Evolutionary conservation across 2,329 filamentous ascomycete genomes (phyloP), one percentile per base, ranked within the genome.

Genomic region (Phoma sp.): DNA sequence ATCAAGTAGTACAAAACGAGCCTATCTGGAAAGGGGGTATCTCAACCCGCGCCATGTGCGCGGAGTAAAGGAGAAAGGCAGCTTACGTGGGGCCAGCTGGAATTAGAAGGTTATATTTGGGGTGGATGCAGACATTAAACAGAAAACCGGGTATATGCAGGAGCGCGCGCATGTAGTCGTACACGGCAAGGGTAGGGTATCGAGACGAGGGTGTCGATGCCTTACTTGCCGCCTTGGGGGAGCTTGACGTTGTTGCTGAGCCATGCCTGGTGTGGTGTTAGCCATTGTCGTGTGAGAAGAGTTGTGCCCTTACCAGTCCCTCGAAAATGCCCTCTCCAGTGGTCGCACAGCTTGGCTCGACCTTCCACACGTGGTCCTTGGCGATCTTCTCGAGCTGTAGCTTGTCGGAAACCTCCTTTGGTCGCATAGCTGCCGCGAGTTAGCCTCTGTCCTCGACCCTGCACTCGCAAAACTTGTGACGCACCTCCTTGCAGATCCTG

Each of bases 401-500:
- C 56, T 72, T 71, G 50, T 81, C 77, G 22, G 78, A 80, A 39
- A 82, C 79, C 60, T 82, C 79, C 64, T 82, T 78, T 36, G 80
- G 80, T 62, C 75, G 70, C 78, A 82, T 80, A 12, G 80, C 79
- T 80, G 59, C 50, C 5, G 22, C 15, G 19, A 49, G 61, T 69
- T 53, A 68, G 67, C 37, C 43, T 50, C 7, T 35, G 38, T 10
- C 25, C 13, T 22, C 12, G 8, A 10, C 2, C 3, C 19, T 21
- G 4, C 36, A 21, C 19, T 6, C n/a, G 25, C 6, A 6, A 22
- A 10, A 21, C 29, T 13, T 13, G 32, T 29, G 5, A 85, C 92
- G 79, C 84, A 97, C 95, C 71, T 65, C 78, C 78, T 44, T 90
- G 89, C 80, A 98, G 84, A 93, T 99, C 95, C 85, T 99, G 95